A percentile compares a stretch with the other conserved stretches of the same genome.
Conservation (phyloP, 805 yeast species). For the Lachancea thermotolerans region DNA sequence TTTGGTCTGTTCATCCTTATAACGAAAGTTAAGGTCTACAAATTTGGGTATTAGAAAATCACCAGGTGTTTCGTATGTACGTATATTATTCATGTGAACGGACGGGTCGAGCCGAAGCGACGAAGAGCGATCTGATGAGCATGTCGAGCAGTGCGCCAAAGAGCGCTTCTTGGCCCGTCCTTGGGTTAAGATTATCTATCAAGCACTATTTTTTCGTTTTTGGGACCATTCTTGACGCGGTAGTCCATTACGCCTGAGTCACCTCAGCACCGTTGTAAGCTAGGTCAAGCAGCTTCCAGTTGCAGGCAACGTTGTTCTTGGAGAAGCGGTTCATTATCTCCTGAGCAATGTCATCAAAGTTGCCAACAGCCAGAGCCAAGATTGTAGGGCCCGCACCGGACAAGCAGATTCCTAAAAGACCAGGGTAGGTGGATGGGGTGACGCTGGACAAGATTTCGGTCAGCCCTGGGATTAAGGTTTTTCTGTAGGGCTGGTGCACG, state of each 20-base stretch:
- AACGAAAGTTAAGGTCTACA: no score
- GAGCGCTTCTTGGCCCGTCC: no score
- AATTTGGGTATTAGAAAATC: no score
- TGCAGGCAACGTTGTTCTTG: slow-evolving; percentile 59
- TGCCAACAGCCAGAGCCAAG: slow-evolving; percentile 83
- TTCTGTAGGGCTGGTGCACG: slow-evolving; percentile 95
- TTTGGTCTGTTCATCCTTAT: no score
- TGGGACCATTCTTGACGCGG: no score
- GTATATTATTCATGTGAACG: no score
- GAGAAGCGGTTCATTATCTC: slow-evolving; percentile 66
- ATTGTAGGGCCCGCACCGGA: slow-evolving; percentile 99
- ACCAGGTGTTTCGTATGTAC: no score
- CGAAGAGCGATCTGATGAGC: no score
- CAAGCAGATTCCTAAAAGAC: slow-evolving; percentile 86
- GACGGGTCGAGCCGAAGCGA: no score
- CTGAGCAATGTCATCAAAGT: slow-evolving; percentile 74
- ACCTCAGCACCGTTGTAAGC: slow-evolving; percentile 85
- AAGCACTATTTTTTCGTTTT: no score
- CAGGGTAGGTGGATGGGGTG: slow-evolving; percentile 76
- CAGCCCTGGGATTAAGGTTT: slow-evolving; percentile 85
- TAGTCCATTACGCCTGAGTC: background rate
- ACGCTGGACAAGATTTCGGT: slow-evolving; percentile 70
- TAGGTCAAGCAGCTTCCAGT: slow-evolving; percentile 77
- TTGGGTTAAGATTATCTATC: no score
- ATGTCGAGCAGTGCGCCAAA: no score